Evolutionary conservation across 805 yeast genomes (phyloP).

Genomic region (Cyberlindnera suaveolens): DNA sequence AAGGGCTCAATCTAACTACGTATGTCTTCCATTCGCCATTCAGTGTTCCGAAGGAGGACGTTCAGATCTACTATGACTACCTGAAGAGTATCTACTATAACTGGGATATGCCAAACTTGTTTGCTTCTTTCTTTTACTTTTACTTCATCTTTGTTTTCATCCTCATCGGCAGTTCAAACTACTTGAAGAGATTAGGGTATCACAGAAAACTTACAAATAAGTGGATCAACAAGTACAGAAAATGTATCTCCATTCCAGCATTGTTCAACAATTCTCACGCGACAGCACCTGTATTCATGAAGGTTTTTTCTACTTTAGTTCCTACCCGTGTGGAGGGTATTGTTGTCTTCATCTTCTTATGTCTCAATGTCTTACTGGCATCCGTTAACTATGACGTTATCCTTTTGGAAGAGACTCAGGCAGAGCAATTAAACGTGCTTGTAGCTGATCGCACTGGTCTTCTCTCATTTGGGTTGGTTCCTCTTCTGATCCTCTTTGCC

Average conservation of each 20-base stretch:
- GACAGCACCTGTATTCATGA: neutral
- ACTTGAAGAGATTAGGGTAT: constrained; percentile 20
- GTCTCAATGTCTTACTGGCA: constrained; percentile 11
- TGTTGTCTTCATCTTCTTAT: constrained; percentile 30
- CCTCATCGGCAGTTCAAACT: constrained; percentile 29
- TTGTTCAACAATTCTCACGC: constrained; percentile 15
- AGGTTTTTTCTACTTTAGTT: constrained; percentile 10
- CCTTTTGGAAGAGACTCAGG: neutral
- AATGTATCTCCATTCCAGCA: constrained; percentile 18
- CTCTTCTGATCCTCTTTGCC: constrained; percentile 54
- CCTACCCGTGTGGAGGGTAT: constrained; percentile 23
- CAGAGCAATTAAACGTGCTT: neutral
- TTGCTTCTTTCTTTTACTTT: constrained; percentile 28
- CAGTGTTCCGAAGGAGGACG: neutral
- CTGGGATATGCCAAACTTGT: constrained; percentile 13
- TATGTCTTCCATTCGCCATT: constrained; percentile 10
- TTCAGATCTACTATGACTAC: constrained; percentile 1
- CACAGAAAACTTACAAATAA: constrained; percentile 10
- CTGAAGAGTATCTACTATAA: constrained; percentile 9
- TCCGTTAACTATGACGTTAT: constrained; percentile 9
- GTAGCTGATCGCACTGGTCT: constrained; percentile 22
- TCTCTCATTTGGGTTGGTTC: constrained; percentile 34
- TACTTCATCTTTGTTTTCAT: constrained; percentile 37
- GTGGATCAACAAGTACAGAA: constrained; percentile 14
- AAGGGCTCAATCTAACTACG: constrained; percentile 4